Base-by-base conservation (phyloP, 306 rosid species). In the Trifolium fragiferum region DNA sequence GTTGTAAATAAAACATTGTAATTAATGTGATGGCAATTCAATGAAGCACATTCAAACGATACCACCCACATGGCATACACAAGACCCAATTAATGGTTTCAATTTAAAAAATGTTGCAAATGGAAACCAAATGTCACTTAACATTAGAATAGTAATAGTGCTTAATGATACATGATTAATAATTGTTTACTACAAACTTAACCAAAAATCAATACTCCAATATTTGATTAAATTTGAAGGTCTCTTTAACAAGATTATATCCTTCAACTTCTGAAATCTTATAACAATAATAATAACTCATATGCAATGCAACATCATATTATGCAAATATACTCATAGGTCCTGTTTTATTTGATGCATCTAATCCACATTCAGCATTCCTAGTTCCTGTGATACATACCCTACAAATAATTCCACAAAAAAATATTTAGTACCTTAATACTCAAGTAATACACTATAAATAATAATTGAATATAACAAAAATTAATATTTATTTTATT, bases 251-350 rank as follows among this genome's bases (percentile, higher is more conserved):
- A 55, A 16, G 37, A 37, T 18, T 13, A 47, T 25, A 66, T 51
- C 79, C 75, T 83, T 80, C 81, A 76, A 80, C 81, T 61, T 51
- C 49, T 30, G 5, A 14, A 60, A 77, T 64, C 32, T 20, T n/a
- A 21, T 41, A 68, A 27, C 70, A 53, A 43, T 25, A 21, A 51
- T 63, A 68, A 19, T 16, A 21, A 58, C 10, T 40, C 18, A 65
- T 6, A 65, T 40, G 67, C 13, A 60, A 27, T 67, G 78, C 63
- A 76, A 74, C 71, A 72, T 35, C 33, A 77, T 49, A 43, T 82
- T 83, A 94, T 0, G 89, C 95, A 76, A 86, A 90, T 74, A 94
- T 87, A 87, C 93, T 86, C 75, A 93, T 81, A 72, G 93, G 89
- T 33, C 97, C 91, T 13, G 89, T 82, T 88, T 90, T 90, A 60